These are phyloP conservation scores for Botrytis squamosa DNA, from an alignment of 2,329 filamentous ascomycete species.

Conservation along the genomic window DNA sequence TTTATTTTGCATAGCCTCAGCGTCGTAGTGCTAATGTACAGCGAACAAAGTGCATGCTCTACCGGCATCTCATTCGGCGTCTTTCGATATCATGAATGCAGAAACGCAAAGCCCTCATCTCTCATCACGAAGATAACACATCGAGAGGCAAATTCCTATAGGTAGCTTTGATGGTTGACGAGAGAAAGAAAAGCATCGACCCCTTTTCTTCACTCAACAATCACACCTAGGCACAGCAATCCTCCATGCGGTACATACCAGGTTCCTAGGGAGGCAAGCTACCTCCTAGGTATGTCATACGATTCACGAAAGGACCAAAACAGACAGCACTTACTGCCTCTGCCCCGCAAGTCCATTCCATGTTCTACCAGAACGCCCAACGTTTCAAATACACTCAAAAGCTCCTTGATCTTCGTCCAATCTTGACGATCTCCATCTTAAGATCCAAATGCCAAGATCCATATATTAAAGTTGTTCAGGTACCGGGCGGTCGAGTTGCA, in stretches of 20 bases:
- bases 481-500: neutral
- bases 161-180: neutral
- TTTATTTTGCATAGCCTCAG: slow-evolving; percentile 20
- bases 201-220: slow-evolving; percentile 8
- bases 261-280: neutral
- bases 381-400: slow-evolving; percentile 13
- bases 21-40: slow-evolving; percentile 9
- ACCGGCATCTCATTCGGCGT: neutral
- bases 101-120: slow-evolving; percentile 4
- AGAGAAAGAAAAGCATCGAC: neutral
- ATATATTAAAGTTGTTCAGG: slow-evolving; percentile 19
- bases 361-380: neutral
- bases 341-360: neutral
- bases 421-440: slow-evolving; percentile 21
- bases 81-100: slow-evolving; percentile 1
- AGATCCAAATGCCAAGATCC: slow-evolving; percentile 17
- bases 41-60: neutral
- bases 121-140: neutral
- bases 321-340: neutral
- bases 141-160: neutral
- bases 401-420: slow-evolving; percentile 20
- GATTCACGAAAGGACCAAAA: neutral
- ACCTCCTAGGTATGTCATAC: neutral
- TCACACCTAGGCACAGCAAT: neutral
- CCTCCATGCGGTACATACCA: neutral